Evolutionary conservation across 2,329 filamentous ascomycete genomes (phyloP).

Genomic region (Ophioceras dolichostomum): DNA sequence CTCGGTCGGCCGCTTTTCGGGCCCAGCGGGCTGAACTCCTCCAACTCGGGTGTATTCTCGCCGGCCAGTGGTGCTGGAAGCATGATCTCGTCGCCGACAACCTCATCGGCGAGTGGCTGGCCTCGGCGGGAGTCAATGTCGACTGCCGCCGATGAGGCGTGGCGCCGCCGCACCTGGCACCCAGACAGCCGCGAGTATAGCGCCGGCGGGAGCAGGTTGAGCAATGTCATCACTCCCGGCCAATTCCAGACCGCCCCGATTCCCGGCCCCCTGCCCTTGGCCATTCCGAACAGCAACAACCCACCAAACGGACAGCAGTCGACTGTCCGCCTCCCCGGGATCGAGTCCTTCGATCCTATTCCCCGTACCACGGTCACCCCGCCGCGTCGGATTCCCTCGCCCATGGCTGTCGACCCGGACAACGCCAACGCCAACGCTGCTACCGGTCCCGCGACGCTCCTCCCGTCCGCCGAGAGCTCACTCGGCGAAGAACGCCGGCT

Average conservation of each 20-base stretch:
- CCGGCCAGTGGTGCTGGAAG: slow-evolving; percentile 36
- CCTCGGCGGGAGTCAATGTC: slow-evolving; percentile 53
- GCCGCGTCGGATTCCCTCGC: slow-evolving; percentile 53
- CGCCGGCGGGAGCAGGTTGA: slow-evolving; percentile 58
- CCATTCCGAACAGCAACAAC: no score
- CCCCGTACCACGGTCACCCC: slow-evolving; percentile 51
- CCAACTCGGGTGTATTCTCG: slow-evolving; percentile 42
- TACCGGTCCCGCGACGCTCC: slow-evolving; percentile 1
- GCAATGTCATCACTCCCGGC: slow-evolving; percentile 60
- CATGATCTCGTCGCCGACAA: slow-evolving; percentile 53
- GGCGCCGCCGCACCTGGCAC: slow-evolving; percentile 83
- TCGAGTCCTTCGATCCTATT: slow-evolving; percentile 79
- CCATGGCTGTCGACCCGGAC: slow-evolving; percentile 62
- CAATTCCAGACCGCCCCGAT: no score
- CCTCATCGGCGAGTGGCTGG: slow-evolving; percentile 44
- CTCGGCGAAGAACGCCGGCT: slow-evolving; percentile 36
- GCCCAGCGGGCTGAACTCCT: slow-evolving; percentile 40
- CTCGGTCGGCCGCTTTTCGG: slow-evolving; percentile 43
- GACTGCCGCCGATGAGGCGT: slow-evolving; percentile 58
- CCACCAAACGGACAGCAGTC: slow-evolving; percentile 39
- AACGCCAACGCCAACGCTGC: slow-evolving; percentile 22
- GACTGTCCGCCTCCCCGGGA: slow-evolving; percentile 65
- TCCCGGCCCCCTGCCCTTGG: no score
- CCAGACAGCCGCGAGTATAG: slow-evolving; percentile 58
- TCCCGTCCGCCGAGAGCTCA: slow-evolving; percentile 17